Conservation (phyloP, 306 rosid genomes). For the Fragaria nilgerrensis region DNA sequence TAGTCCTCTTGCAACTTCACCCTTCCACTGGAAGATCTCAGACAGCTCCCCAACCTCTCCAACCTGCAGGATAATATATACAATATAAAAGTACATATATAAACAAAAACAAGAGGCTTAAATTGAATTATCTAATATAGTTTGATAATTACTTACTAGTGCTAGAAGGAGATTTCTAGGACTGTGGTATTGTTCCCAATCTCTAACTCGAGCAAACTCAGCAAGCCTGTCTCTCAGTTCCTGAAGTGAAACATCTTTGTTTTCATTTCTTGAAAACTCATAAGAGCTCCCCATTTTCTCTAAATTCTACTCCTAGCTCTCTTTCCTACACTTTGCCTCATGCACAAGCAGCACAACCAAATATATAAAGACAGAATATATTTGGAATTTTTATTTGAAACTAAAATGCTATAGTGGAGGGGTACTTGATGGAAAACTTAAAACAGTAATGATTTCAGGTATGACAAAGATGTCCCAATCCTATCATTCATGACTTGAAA, state of each 20-base stretch:
- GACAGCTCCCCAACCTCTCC: conserved; percentile 82
- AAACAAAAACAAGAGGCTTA: background rate
- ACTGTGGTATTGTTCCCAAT: conserved; percentile 80
- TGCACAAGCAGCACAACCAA: conserved; percentile 41
- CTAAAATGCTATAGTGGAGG: conserved; percentile 52
- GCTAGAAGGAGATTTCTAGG: conserved; percentile 85
- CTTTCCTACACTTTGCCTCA: conserved; percentile 7
- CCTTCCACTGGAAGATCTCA: conserved; percentile 83
- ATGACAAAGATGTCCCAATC: conserved; percentile 41
- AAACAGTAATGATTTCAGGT: conserved; percentile 44
- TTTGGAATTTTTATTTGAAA: background rate
- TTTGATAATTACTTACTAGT: conserved; percentile 32
- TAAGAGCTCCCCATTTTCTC: conserved; percentile 53
- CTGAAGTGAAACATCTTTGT: conserved; percentile 58
- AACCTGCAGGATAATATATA: conserved; percentile 36
- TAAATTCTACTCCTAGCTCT: background rate
- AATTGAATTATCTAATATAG: background rate
- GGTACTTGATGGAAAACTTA: conserved; percentile 45
- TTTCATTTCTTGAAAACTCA: conserved; percentile 22
- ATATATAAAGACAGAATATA: conserved; percentile 41
- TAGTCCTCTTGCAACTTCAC: conserved; percentile 75
- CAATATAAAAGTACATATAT: background rate
- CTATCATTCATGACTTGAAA: conserved; percentile 44
- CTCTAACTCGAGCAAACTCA: conserved; percentile 69
- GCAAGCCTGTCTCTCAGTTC: conserved; percentile 67